Evolutionary conservation across 78 protist genomes (phyloP).

Genomic region (Dictyostelium brefeldianum): DNA sequence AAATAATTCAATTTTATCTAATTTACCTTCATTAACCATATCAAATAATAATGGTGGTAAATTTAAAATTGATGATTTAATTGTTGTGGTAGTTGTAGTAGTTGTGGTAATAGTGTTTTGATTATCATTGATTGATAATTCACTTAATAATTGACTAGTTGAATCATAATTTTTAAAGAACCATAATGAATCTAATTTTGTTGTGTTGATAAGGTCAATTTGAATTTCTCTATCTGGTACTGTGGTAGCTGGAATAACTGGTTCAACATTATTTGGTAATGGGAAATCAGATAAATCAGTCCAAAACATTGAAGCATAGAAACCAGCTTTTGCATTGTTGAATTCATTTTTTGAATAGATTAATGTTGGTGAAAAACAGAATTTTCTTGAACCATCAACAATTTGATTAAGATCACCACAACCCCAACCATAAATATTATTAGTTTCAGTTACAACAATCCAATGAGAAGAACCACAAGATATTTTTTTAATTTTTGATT

Average conservation of each 20-base stretch:
- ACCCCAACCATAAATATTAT: constrained; percentile 31
- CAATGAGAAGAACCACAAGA: constrained; percentile 25
- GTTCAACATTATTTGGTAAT: neutral
- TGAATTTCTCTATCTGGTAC: no score
- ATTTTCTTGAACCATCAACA: neutral
- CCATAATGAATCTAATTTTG: neutral
- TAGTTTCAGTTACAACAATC: neutral
- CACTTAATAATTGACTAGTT: neutral
- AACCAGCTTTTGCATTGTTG: constrained; percentile 14
- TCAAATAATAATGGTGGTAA: constrained; percentile 11
- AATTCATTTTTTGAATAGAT: neutral
- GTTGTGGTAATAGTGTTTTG: neutral
- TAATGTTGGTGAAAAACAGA: neutral
- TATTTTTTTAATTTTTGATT: neutral
- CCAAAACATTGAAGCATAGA: constrained; percentile 20
- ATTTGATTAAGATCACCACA: constrained; percentile 13
- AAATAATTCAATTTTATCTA: neutral
- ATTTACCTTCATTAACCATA: no score
- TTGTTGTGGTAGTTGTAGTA: neutral
- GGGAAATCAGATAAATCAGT: constrained; percentile 11
- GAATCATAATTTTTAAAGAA: constrained; percentile 10
- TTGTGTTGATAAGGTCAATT: no score
- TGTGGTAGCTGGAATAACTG: neutral
- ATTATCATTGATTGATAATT: neutral
- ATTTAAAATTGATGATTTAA: neutral